Base-by-base conservation (phyloP, 306 rosid genomes). In the Glycyrrhiza uralensis region DNA sequence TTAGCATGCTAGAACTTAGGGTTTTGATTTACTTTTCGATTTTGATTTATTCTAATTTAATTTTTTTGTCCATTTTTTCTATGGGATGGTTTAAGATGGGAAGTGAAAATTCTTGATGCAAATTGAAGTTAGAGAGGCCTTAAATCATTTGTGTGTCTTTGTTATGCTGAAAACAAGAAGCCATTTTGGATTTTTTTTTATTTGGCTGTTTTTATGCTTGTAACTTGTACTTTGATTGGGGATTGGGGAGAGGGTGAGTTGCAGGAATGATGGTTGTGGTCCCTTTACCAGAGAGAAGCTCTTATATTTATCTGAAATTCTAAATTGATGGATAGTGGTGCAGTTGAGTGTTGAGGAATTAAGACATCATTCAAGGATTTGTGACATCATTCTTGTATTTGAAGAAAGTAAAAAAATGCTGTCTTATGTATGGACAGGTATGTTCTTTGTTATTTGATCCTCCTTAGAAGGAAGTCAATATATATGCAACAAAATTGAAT, bases 1-100 rank as follows among this genome's bases (percentile, higher is more conserved):
- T 71, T 69, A 68, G 76, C 72, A 24, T 82, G 60, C 62, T 84
- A 78, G 85, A 71, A 55, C 61, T 51, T 76, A 78, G 85, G 69
- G 30, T 69, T 65, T 65, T 61, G 56, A 7, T 35, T 71, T 66
- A 51, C 42, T 14, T 54, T 72, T 76, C 13, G 3, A 64, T 66
- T 80, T 69, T 57, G 79, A 76, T 81, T 81, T 50, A 58, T 81
- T 81, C 79, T 76, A 38, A 76, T 71, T 81, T 56, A 23, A 39
- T 50, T 56, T 66, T n/a, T 57, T 44, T 6, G 49, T 61, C 75
- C 64, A 79, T 24, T 76, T 71, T 75, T 70, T 51, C 68, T 22
- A 7, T 66, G 79, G 55, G 71, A 7, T 74, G 76, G 52, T 20
- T 75, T 71, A 72, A 68, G 82, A 73, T 49, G 41, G 76, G 54